Conservation (phyloP, 257 asterid species). For the Craterostigma plantagineum region DNA sequence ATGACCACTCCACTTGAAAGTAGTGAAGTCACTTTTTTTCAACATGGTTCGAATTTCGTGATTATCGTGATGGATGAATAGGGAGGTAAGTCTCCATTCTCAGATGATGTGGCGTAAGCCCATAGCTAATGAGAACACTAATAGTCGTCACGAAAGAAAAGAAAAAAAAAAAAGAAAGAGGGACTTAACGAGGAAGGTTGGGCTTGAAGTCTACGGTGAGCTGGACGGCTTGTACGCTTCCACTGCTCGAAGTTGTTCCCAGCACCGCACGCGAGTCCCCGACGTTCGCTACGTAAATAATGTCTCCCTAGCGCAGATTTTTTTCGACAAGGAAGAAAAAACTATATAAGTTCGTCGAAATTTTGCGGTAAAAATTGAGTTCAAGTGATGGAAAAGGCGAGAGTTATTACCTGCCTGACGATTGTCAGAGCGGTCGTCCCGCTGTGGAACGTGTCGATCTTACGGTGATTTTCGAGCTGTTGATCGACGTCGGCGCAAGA, state of each 20-base stretch:
- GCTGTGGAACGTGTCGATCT: slow-evolving; percentile 60
- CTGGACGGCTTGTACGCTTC: slow-evolving; percentile 53
- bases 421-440: slow-evolving; percentile 84
- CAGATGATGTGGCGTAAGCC: too few relatives aligned
- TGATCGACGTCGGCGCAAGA: slow-evolving; percentile 83
- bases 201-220: slow-evolving; percentile 91
- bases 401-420: slow-evolving; percentile 88
- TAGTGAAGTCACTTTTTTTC: too few relatives aligned
- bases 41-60: too few relatives aligned
- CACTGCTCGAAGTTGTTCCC: slow-evolving; percentile 53
- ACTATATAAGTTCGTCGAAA: too few relatives aligned
- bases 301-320: slow-evolving; percentile 38
- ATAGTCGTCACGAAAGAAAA: too few relatives aligned
- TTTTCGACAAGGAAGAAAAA: background rate
- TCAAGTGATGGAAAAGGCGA: background rate
- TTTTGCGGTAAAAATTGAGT: too few relatives aligned
- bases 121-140: too few relatives aligned
- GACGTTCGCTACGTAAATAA: slow-evolving; percentile 55
- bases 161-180: too few relatives aligned
- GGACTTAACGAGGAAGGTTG: slow-evolving; percentile 64
- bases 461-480: slow-evolving; percentile 52
- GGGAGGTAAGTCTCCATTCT: too few relatives aligned
- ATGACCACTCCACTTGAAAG: too few relatives aligned
- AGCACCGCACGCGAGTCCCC: slow-evolving; percentile 95
- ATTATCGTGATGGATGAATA: background rate